A percentile compares a stretch with the other conserved stretches of the same genome.
phyloP scores from a whole-genome alignment of 176 grass and related monocot genomes.

The Echinochloa phyllopogon region DNA sequence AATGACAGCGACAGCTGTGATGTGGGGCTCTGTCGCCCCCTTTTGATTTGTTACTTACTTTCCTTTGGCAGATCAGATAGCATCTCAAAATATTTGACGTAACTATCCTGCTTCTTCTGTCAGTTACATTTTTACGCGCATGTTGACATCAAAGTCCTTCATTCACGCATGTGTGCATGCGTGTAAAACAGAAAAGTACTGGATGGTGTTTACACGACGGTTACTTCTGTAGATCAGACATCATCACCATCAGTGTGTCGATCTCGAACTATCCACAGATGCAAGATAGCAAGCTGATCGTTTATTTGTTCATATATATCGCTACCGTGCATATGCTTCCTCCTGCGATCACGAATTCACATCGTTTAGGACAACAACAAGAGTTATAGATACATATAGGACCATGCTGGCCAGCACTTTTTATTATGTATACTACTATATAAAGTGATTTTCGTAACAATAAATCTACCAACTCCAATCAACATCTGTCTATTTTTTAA shows the following conservation, averaged over 20 bases:
- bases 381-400: neutral
- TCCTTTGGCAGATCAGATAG: neutral
- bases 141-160: conserved; percentile 7
- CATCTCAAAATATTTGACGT: neutral
- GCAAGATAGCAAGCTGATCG: neutral
- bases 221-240: neutral
- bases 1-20: neutral
- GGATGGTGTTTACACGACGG: neutral
- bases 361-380: neutral
- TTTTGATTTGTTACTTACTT: neutral
- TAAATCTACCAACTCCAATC: neutral
- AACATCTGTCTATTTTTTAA: neutral
- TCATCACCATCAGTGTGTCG: neutral
- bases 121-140: neutral
- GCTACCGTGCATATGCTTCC: neutral
- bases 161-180: neutral
- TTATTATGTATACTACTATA: neutral
- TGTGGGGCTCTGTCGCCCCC: no score
- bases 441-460: neutral
- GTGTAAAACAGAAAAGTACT: neutral
- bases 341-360: neutral
- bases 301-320: neutral
- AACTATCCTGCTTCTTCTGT: neutral
- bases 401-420: neutral
- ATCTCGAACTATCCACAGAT: neutral